These are phyloP conservation scores for Pleurotus citrinopileatus DNA, from an alignment of 768 basidiomycete species.

Conservation along the genomic window DNA sequence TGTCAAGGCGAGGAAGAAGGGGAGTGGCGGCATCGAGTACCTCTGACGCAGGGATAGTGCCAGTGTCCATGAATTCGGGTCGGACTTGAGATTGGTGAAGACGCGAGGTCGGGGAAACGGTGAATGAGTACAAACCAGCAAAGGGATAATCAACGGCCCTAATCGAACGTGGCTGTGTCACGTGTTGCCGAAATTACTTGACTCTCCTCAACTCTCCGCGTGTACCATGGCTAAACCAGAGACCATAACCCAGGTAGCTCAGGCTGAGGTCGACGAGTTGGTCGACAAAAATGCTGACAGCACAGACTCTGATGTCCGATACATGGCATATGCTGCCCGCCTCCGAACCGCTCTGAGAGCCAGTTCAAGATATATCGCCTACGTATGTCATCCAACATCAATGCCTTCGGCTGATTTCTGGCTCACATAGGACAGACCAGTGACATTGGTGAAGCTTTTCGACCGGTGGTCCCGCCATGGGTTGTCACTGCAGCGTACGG, in stretches of 20 bases:
- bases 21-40: neutral
- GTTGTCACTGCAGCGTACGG: slow-evolving; percentile 78
- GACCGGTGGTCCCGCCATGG: slow-evolving; percentile 72
- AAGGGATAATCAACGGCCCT: neutral
- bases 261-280: slow-evolving; percentile 51
- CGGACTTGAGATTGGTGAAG: neutral
- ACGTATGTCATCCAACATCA: slow-evolving; percentile 40
- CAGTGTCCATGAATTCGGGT: slow-evolving; percentile 11
- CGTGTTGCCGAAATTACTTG: neutral
- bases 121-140: neutral
- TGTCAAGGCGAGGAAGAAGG: neutral
- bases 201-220: slow-evolving; percentile 8
- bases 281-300: slow-evolving; percentile 64
- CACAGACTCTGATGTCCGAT: slow-evolving; percentile 66
- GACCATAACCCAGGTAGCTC: slow-evolving; percentile 36
- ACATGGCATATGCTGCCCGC: slow-evolving; percentile 77
- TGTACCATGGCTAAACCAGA: slow-evolving; percentile 30
- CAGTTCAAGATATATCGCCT: slow-evolving; percentile 70
- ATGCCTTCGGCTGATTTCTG: slow-evolving; percentile 14
- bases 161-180: slow-evolving; percentile 11
- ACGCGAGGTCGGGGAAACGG: neutral
- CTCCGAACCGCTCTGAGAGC: slow-evolving; percentile 74
- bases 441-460: slow-evolving; percentile 81
- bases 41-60: slow-evolving; percentile 1
- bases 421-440: slow-evolving; percentile 52